These are phyloP conservation scores for Platanthera zijinensis DNA, from an alignment of 106 monocot species.

Conservation along the genomic window DNA sequence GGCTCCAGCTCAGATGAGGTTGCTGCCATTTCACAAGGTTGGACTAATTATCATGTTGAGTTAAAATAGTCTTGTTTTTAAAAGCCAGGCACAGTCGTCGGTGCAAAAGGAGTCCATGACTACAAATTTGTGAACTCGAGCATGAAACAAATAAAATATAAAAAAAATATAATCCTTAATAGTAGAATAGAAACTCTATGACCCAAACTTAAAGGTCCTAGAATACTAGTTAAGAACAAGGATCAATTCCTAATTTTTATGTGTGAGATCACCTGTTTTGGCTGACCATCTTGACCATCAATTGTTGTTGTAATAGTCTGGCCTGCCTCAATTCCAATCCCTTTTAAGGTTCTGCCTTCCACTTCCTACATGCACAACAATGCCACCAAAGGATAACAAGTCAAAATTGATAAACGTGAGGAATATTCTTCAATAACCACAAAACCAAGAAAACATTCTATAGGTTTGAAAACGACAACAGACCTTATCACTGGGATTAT, in stretches of 20 bases:
- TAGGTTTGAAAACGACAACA: not conserved
- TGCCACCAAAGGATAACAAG: not conserved
- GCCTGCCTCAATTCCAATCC: conserved; percentile 41
- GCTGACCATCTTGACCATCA: conserved; percentile 37
- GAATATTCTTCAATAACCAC: not conserved
- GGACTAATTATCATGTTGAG: not conserved
- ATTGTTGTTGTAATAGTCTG: conserved; percentile 50
- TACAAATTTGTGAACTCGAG: not conserved
- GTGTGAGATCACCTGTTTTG: conserved; percentile 30
- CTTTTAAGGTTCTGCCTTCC: conserved; percentile 20
- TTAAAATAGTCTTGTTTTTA: not conserved
- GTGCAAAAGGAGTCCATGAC: not conserved
- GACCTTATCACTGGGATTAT: conserved; percentile 19
- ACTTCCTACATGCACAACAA: conserved; percentile 9
- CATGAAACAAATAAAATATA: not conserved
- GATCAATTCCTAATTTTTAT: not conserved
- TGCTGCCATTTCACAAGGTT: not conserved
- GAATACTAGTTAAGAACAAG: not conserved
- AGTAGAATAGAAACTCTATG: not conserved
- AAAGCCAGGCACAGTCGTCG: not conserved
- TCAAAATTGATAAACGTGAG: not conserved
- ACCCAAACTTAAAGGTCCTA: not conserved
- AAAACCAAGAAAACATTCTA: not conserved
- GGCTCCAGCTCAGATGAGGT: too few species aligned
- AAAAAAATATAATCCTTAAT: not conserved